A percentile compares a stretch with the other conserved stretches of the same genome.
phyloP scores from a whole-genome alignment of 108 stramenopile genomes.

The Phaeodactylum tricornutum region DNA sequence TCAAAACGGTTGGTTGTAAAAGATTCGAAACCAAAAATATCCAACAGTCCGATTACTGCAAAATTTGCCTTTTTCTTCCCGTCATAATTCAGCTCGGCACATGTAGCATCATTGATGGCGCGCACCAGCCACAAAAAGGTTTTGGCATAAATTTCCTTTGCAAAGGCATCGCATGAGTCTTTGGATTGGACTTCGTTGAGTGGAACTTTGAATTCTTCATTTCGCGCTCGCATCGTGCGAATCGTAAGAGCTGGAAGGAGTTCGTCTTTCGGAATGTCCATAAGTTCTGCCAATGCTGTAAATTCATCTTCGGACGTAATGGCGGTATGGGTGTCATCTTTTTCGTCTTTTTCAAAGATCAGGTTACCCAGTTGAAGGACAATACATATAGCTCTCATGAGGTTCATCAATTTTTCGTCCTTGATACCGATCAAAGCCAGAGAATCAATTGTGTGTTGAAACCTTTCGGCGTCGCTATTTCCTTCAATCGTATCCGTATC shows the following conservation, averaged over 20 bases:
- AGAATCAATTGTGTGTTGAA: conserved; percentile 52
- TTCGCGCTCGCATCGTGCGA: conserved; percentile 64
- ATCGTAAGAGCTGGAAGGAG: conserved; percentile 64
- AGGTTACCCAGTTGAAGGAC: conserved; percentile 88
- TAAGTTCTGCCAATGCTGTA: conserved; percentile 45
- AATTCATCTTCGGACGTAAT: conserved; percentile 58
- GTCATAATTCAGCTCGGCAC: conserved; percentile 38
- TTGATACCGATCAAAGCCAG: conserved; percentile 53
- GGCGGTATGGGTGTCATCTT: conserved; percentile 50
- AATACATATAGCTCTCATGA: conserved; percentile 71
- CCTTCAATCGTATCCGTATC: conserved; percentile 64
- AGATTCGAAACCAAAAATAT: conserved; percentile 97
- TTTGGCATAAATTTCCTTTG: conserved; percentile 84
- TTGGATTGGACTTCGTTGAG: conserved; percentile 59
- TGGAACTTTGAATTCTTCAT: conserved; percentile 72
- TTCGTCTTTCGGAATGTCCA: conserved; percentile 57
- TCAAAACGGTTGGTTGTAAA: conserved; percentile 84
- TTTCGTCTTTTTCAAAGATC: conserved; percentile 55
- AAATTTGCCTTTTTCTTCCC: conserved; percentile 23
- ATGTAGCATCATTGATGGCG: conserved; percentile 75
- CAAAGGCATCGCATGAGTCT: conserved; percentile 90
- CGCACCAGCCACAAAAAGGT: conserved; percentile 80
- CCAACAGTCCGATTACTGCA: conserved; percentile 86
- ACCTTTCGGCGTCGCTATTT: conserved; percentile 59
- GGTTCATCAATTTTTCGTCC: conserved; percentile 36